phyloP scores from a whole-genome alignment of 2,329 filamentous ascomycete genomes.

The Penicillium crustosum region DNA sequence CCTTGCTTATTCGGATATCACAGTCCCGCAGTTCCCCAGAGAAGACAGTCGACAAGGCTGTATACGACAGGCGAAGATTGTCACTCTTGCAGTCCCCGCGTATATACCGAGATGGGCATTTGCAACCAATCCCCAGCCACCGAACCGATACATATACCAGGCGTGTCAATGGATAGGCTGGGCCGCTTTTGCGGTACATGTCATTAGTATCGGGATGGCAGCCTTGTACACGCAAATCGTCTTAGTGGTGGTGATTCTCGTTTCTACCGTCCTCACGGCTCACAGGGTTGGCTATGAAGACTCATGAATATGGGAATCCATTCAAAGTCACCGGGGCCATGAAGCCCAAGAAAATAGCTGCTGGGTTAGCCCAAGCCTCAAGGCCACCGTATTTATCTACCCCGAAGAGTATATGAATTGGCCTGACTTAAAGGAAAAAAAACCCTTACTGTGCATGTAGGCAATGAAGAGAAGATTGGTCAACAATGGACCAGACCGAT shows the following conservation, averaged over 20 bases:
- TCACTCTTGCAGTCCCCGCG: background rate
- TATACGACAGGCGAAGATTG: background rate
- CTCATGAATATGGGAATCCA: background rate
- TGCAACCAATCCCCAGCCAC: background rate
- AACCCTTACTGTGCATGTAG: background rate
- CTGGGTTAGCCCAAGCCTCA: background rate
- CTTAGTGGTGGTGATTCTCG: constrained; percentile 1
- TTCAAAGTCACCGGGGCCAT: background rate
- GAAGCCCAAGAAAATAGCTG: background rate
- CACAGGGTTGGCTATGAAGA: constrained; percentile 13
- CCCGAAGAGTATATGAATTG: constrained; percentile 6
- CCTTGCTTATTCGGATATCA: too few species aligned
- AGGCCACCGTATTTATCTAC: background rate
- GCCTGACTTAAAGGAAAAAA: background rate
- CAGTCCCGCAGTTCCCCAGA: accelerated
- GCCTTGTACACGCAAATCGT: background rate
- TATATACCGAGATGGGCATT: background rate
- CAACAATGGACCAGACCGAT: background rate
- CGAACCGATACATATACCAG: background rate
- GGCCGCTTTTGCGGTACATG: background rate
- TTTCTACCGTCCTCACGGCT: constrained; percentile 6
- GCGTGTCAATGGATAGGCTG: background rate
- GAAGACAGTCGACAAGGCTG: too few species aligned
- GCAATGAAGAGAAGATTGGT: background rate
- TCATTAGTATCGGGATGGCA: background rate